Evolutionary conservation across 2,329 filamentous ascomycete genomes (phyloP).

Genomic region (Nothophaeocryptopus gaeumannii): DNA sequence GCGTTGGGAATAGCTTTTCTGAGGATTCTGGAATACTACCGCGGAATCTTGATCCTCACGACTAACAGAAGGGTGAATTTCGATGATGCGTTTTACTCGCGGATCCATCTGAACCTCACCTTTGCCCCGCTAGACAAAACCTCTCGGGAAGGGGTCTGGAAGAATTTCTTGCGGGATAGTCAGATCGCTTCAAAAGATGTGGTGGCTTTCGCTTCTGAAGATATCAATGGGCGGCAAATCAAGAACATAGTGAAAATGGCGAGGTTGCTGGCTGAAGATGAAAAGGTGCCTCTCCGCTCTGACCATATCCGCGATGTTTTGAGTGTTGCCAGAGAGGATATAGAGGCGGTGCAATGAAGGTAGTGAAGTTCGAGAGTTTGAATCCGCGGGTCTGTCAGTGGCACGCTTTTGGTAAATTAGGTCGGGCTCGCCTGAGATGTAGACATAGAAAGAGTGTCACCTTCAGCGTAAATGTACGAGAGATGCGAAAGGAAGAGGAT

Average conservation of each 20-base stretch:
- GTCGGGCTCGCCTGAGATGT: too few species aligned
- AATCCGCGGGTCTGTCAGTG: too few species aligned
- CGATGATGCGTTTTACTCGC: slow-evolving; percentile 37
- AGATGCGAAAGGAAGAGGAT: too few species aligned
- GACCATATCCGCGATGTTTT: slow-evolving; percentile 3
- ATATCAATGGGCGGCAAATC: slow-evolving; percentile 19
- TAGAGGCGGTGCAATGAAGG: not conserved
- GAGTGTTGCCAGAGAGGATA: slow-evolving; percentile 7
- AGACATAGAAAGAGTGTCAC: too few species aligned
- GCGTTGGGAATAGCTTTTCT: slow-evolving; percentile 40
- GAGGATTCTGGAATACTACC: slow-evolving; percentile 36
- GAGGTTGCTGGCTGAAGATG: slow-evolving; percentile 14
- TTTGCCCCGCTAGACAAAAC: slow-evolving; percentile 15
- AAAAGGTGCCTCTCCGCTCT: not conserved
- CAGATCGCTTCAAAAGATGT: slow-evolving; percentile 9
- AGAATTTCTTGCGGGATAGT: slow-evolving; percentile 58
- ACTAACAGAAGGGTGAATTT: slow-evolving; percentile 38
- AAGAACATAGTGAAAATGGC: slow-evolving; percentile 24
- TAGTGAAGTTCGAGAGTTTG: not conserved
- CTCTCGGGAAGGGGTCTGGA: slow-evolving; percentile 64
- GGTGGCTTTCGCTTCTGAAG: slow-evolving; percentile 11
- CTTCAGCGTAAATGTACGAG: too few species aligned
- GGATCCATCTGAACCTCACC: slow-evolving; percentile 34
- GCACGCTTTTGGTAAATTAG: too few species aligned
- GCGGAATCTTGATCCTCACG: slow-evolving; percentile 41